Evolutionary conservation across 2,329 filamentous ascomycete genomes (phyloP), one percentile per base, ranked within the genome.

Genomic region (Diaporthe citriasiana): DNA sequence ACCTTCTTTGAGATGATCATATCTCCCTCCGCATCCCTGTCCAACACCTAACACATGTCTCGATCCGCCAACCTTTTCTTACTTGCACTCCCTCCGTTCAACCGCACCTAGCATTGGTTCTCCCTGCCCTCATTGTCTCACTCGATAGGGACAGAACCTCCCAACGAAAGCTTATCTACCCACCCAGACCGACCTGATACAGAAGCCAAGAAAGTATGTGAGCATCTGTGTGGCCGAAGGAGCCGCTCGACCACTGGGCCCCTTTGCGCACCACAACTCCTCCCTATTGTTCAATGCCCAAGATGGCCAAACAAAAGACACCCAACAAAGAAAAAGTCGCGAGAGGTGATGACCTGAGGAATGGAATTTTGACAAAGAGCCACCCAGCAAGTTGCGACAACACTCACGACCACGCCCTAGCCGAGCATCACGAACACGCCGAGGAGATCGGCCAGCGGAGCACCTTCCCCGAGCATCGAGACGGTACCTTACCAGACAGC

Each of bases 31-130:
- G 30, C 47, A 55, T 71, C 56, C 55, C 70, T 50, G 70, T 53
- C 69, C 30, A 13, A 38, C 56, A 63, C 50, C 56, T 50, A 60
- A 51, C 69, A 55, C 70, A 71, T 71, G 70, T 71, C 70, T 63
- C 53, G n/a, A 42, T 40, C 25, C 56, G 35, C 42, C 56, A 63
- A 59, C 45, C 55, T 71, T 35, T 47, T 71, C 22, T 27, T 33
- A 19, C 13, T 10, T n/a, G 38, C 38, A 30, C 56, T 71, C 42
- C 57, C 66, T 70, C 56, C 25, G 8, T 63, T 45, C 56, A 25
- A 53, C 27, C 47, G 56, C 30, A 47, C 40, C 27, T 59, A 25
- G 47, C 33, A 63, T 71, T 63, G 35, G 15, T 27, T 13, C 35
- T 63, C 59, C 56, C 56, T 71, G 47, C 19, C 56, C 56, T 42